Base-by-base conservation (phyloP, 805 yeast species). In the Saccharomycopsis synnaedendra region DNA sequence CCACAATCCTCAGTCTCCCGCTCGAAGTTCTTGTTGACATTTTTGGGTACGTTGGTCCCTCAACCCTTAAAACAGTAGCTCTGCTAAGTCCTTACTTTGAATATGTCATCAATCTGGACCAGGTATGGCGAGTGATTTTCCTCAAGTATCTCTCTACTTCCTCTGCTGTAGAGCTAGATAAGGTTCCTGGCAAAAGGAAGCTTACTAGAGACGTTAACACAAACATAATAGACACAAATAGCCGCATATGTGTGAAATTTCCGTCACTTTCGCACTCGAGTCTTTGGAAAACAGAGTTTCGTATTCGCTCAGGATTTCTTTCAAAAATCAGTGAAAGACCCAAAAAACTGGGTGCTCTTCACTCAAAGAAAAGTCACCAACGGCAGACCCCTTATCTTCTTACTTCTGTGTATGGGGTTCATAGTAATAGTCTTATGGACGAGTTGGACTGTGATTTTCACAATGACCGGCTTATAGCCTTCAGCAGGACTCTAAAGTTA, bases 231-330 rank as follows among this genome's bases (percentile, higher is more conserved):
- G 35, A 35, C 10, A 37, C 35, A 32, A 46, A 44, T 37, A n/a
- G 32, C 30, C 30, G 28, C 9, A 38, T 45, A 5, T 39, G 48
- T 9, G 30, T 41, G 5, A 39, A 27, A 27, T 52, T 52, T 34
- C 55, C 55, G 3, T 35, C 41, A 10, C 10, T 50, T 6, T 50
- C 51, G 6, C 32, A 43, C 5, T 44, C 49, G 3, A 32, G 10
- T 10, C 34, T 39, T 8, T 52, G 55, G 55, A 46, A 43, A 38
- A 32, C 46, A 3, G 55, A 52, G 28, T 50, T 35, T 32, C 10
- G 35, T 28, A 34, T 38, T 5, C 31, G 54, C 34, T 50, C 45
- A 19, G 19, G 19, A 19, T 2, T 19, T 19, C 19, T 19, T 2
- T 19, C 19, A 19, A 19, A 47, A 41, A 37, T 9, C n/a, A 5